Percentiles rank a stretch among this genome's conserved stretches.
Evolutionary conservation across 345 rosid genomes (phyloP).

Genomic region (Diplotaxis tenuifolia): DNA sequence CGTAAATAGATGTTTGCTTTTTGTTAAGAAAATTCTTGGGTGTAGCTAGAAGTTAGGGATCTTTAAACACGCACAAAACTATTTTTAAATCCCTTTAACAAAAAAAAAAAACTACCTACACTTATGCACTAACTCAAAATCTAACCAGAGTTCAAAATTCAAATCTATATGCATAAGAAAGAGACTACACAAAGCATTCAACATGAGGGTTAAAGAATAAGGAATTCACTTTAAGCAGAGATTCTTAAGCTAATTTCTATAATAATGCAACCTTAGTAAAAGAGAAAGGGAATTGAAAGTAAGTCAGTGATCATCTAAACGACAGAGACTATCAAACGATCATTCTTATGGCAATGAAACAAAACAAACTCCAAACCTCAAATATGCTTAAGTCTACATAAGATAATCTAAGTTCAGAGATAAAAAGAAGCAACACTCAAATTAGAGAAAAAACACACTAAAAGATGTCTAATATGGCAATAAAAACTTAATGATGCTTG

Average conservation of each 20-base stretch:
- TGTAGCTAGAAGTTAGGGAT: not conserved
- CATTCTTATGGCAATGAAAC: slow-evolving; percentile 12
- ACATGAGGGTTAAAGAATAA: not conserved
- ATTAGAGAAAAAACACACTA: slow-evolving; percentile 15
- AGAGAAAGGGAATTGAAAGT: not conserved
- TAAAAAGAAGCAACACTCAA: slow-evolving; percentile 18
- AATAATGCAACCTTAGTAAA: slow-evolving; percentile 16
- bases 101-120: not conserved
- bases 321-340: slow-evolving; percentile 16
- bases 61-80: not conserved
- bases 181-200: not conserved
- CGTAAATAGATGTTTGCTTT: not conserved
- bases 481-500: not conserved
- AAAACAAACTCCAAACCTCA: slow-evolving; percentile 31
- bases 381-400: slow-evolving; percentile 36
- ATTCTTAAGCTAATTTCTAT: slow-evolving; percentile 20
- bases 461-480: slow-evolving; percentile 5
- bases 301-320: slow-evolving; percentile 13
- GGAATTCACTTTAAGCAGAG: slow-evolving; percentile 12
- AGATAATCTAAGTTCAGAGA: slow-evolving; percentile 32
- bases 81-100: not conserved
- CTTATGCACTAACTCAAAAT: slow-evolving; percentile 11
- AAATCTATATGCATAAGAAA: not conserved
- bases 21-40: not conserved
- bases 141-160: not conserved